phyloP scores from a whole-genome alignment of 371 early-diverging fungal genomes.

The Mortierella sp. region DNA sequence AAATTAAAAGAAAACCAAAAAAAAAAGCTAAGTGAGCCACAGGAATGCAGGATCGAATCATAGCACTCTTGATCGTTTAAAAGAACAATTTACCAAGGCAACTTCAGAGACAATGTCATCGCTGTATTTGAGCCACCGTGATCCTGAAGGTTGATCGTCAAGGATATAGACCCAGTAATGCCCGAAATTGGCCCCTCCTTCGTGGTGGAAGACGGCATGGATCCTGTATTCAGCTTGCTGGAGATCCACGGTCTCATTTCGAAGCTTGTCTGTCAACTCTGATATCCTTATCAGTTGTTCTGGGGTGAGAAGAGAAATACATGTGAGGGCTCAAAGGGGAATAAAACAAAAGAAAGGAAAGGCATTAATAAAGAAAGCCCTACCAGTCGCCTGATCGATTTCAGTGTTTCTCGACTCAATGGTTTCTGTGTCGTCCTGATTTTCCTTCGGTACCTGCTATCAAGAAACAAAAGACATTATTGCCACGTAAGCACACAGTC shows the following conservation, averaged over 20 bases:
- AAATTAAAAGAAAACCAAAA: neutral
- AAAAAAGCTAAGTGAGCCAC: neutral
- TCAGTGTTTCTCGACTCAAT: too few species aligned
- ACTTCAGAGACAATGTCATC: slow-evolving; percentile 80
- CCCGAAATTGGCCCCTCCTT: slow-evolving; percentile 78
- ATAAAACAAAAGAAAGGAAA: too few species aligned
- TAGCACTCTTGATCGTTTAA: neutral
- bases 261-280: slow-evolving; percentile 19
- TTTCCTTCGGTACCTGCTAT: too few species aligned
- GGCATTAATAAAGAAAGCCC: too few species aligned
- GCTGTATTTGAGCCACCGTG: slow-evolving; percentile 88
- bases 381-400: too few species aligned
- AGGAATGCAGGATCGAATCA: neutral
- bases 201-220: slow-evolving; percentile 49
- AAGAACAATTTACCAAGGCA: slow-evolving; percentile 13
- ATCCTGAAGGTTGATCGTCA: slow-evolving; percentile 61
- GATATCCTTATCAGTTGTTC: slow-evolving; percentile 20
- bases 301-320: too few species aligned
- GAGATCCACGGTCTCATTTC: slow-evolving; percentile 4
- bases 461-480: too few species aligned
- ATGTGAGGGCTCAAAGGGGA: too few species aligned
- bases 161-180: slow-evolving; percentile 92
- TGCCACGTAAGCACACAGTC: too few species aligned
- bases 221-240: slow-evolving; percentile 48
- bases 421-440: too few species aligned